phyloP scores from a whole-genome alignment of 352 stramenopile genomes.

The Globisporangium sylvaticum region DNA sequence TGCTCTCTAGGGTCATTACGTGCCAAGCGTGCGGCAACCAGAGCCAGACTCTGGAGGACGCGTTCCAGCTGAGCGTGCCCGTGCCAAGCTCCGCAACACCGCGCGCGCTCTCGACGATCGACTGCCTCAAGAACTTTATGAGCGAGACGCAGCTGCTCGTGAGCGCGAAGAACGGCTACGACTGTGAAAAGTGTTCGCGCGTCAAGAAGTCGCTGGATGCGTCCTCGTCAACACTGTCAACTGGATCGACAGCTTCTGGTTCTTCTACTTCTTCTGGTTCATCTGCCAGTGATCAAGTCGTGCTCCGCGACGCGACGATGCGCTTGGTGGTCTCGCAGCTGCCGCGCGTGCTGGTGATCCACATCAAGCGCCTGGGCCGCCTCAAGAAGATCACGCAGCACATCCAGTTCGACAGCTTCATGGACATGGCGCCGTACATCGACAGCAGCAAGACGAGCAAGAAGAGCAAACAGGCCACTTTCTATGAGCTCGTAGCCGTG shows the following conservation, averaged over 20 bases:
- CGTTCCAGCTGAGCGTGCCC: slow-evolving; percentile 59
- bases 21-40: slow-evolving; percentile 46
- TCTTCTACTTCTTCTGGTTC: neutral
- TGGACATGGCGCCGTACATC: slow-evolving; percentile 54
- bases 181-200: slow-evolving; percentile 61
- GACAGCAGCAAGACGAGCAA: slow-evolving; percentile 2
- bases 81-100: slow-evolving; percentile 26
- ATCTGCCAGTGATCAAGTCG: slow-evolving; percentile 26
- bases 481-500: slow-evolving; percentile 63
- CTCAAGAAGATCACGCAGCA: slow-evolving; percentile 64
- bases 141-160: slow-evolving; percentile 44
- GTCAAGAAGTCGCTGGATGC: slow-evolving; percentile 15
- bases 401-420: slow-evolving; percentile 48
- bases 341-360: slow-evolving; percentile 56
- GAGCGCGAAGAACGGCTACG: slow-evolving; percentile 57
- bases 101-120: slow-evolving; percentile 23
- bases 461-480: slow-evolving; percentile 24
- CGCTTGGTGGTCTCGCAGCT: slow-evolving; percentile 44
- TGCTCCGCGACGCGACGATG: slow-evolving; percentile 52
- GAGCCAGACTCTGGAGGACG: slow-evolving; percentile 52
- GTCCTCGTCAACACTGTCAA: slow-evolving; percentile 10
- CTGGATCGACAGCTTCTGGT: neutral
- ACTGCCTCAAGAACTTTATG: slow-evolving; percentile 56
- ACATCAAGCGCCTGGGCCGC: slow-evolving; percentile 60
- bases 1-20: slow-evolving; percentile 27